Evolutionary conservation across 208 protist species (phyloP), one percentile per base, ranked within the genome.

Genomic region (Spongospora subterranea): DNA sequence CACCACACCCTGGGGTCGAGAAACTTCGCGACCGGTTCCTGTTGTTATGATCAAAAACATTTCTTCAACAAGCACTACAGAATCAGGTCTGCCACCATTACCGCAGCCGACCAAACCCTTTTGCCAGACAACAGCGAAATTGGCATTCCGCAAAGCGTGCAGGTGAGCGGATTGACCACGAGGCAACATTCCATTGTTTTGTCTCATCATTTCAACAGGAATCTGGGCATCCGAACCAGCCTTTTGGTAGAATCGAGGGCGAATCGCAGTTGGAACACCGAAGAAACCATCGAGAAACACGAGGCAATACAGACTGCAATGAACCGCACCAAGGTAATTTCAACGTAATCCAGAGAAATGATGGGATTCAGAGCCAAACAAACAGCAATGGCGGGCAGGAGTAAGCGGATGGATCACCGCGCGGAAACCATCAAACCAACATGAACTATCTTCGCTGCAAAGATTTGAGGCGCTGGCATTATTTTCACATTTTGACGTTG

Each of bases 241-340:
- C 71, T 43, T 6, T 6, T 35, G 6, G 40, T 39, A 6, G 71
- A 82, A 35, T 20, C 6, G 6, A 20, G 71, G 35, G 17, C 17
- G 17, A 82, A 43, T 39, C 35, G 17, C 11, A n/a, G 13, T 39
- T 82, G 71, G 71, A 82, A 82, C 6, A 82, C 71, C 17, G 71
- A 82, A 43, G 71, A 82, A 35, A 45, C 71, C 17, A 82, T 82
- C 17, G 71, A 82, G 71, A 45, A 45, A 35, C 35, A 39, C 71
- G 71, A 82, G 40, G 17, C 6, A 40, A 6, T 20, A 17, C 71
- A 20, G 40, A 6, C 35, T 35, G 6, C 40, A 6, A n/a, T 20
- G 13, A 43, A 43, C 71, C 6, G n/a, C 71, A 6, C 35, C 13
- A 6, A 82, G 71, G 71, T 82, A 82, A 43, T 43, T 82, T 35